Conservation (phyloP, 257 asterid genomes). For the Solanum chmielewskii region DNA sequence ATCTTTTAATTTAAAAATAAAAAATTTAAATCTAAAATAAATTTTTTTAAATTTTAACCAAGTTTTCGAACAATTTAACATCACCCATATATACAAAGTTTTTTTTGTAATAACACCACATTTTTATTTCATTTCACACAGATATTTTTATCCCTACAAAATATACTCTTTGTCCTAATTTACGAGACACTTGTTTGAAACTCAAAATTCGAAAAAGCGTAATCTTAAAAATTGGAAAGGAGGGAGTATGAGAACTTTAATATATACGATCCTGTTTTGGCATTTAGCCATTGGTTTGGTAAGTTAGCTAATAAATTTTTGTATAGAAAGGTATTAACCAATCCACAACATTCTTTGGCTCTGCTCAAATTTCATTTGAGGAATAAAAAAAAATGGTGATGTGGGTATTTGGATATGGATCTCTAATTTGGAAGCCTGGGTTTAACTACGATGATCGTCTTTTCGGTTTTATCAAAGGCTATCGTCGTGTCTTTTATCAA, state of each 20-base stretch:
- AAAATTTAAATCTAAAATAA: too few species aligned
- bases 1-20: too few species aligned
- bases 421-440: slow-evolving; percentile 90
- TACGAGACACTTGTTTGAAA: too few species aligned
- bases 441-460: slow-evolving; percentile 69
- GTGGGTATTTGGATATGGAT: slow-evolving; percentile 99
- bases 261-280: not conserved
- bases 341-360: not conserved
- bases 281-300: not conserved
- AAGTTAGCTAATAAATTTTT: not conserved
- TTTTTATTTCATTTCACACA: too few species aligned
- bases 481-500: slow-evolving; percentile 94
- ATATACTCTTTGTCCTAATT: too few species aligned
- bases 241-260: not conserved
- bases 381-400: slow-evolving; percentile 48
- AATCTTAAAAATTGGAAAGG: too few species aligned
- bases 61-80: too few species aligned
- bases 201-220: too few species aligned
- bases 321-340: not conserved
- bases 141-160: too few species aligned
- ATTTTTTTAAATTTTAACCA: too few species aligned
- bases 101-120: too few species aligned
- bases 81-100: not conserved
- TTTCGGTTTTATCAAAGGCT: slow-evolving; percentile 71
- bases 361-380: not conserved